Base-by-base conservation (phyloP, 1,284 basidiomycete genomes). In the Ceratobasidium sp. region DNA sequence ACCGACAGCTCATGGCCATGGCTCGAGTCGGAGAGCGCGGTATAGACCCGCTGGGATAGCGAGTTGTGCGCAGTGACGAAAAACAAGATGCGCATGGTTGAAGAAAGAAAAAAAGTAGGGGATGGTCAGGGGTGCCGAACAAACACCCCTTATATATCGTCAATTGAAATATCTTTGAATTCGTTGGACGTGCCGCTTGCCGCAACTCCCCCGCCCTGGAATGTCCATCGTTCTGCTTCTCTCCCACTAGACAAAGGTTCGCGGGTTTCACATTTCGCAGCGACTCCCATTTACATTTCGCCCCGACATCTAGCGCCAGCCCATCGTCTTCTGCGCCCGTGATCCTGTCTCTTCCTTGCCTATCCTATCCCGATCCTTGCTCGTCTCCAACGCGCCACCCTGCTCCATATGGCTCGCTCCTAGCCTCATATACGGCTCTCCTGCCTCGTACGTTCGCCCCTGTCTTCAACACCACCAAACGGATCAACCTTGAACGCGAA, bases 1-100 rank as follows among this genome's bases (percentile, higher is more conserved):
- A 81, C 79, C 12, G 82, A 80, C 18, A 81, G 77, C 21, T 77
- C 74, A 71, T 83, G 80, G 4, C 80, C 81, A 43, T 58, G 18
- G 65, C 18, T 39, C 0, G 79, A 72, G 41, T 79, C 77, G 9
- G 77, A 61, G 6, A 84, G 78, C 57, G 81, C 79, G 1, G 81
- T 80, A 9, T 79, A 76, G 3, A 80, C 74, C 16, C 80, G 77
- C 74, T 82, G 82, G 18, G 80, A 79, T 72, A 82, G 80, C 64
- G 82, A 82, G 78, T 84, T 83, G 78, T 81, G 79, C 23, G 82
- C 82, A 6, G 82, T 81, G 52, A 80, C 79, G 45, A 84, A 78
- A 64, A 84, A 80, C 41, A 84, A 79, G 76, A 84, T 45, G 18
- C 53, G 65, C 65, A 69, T 69, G 30, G 53, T 36, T 9, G 23